A percentile compares a stretch with the other conserved stretches of the same genome.
Conservation (phyloP, 257 asterid species). For the Sherardia arvensis region DNA sequence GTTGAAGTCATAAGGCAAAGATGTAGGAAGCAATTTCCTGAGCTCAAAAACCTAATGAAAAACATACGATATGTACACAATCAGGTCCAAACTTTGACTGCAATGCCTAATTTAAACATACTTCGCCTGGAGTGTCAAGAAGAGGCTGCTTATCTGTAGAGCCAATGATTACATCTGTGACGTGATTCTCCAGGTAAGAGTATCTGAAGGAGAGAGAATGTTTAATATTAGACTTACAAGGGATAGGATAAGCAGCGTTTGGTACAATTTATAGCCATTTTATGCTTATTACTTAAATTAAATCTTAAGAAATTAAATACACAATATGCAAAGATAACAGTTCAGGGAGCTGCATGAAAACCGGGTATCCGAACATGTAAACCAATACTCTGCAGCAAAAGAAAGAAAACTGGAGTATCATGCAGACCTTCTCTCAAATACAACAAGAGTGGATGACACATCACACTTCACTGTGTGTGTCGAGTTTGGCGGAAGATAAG, state of each 20-base stretch:
- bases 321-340: background rate
- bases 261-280: background rate
- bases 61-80: background rate
- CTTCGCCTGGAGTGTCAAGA: slow-evolving; percentile 96
- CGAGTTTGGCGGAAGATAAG: slow-evolving; percentile 77
- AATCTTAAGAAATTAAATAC: background rate
- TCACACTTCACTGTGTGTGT: slow-evolving; percentile 49
- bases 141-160: slow-evolving; percentile 71
- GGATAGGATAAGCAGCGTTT: background rate
- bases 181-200: slow-evolving; percentile 45
- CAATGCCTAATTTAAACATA: slow-evolving; percentile 5
- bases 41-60: slow-evolving; percentile 72
- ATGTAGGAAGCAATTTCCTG: slow-evolving; percentile 83
- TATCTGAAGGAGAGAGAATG: slow-evolving; percentile 36
- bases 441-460: slow-evolving; percentile 53
- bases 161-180: slow-evolving; percentile 44
- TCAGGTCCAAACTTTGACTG: background rate
- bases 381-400: background rate
- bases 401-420: background rate
- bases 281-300: background rate
- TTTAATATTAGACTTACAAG: slow-evolving; percentile 1
- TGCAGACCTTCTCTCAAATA: slow-evolving; percentile 79
- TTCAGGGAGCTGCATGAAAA: background rate
- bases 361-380: background rate
- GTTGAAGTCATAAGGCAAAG: slow-evolving; percentile 78